These are phyloP conservation scores for Polyporus tsugae DNA, from an alignment of 1,284 basidiomycete species.

Conservation along the genomic window DNA sequence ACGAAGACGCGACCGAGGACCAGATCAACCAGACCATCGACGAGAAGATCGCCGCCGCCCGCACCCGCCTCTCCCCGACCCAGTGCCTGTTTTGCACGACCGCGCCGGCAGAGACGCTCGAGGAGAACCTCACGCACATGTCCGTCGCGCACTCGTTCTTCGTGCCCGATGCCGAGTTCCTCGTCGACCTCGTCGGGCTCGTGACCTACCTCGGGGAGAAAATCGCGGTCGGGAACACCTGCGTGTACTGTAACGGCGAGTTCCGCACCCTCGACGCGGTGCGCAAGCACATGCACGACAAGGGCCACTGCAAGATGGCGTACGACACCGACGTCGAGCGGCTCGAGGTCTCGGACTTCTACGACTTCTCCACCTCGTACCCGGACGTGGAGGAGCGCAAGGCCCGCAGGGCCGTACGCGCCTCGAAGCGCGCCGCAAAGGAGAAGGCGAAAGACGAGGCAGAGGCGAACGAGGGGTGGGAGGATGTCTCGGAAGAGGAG, in stretches of 20 bases:
- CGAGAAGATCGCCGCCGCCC: slow-evolving; percentile 80
- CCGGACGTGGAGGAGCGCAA: slow-evolving; percentile 58
- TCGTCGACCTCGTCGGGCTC: slow-evolving; percentile 86
- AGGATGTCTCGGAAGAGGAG: slow-evolving; percentile 60
- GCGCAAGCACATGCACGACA: slow-evolving; percentile 93
- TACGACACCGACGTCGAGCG: slow-evolving; percentile 86
- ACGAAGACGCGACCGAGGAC: slow-evolving; percentile 57
- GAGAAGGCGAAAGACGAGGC: slow-evolving; percentile 48
- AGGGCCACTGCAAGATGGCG: slow-evolving; percentile 95
- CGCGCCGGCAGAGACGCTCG: slow-evolving; percentile 52
- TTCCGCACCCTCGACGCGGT: slow-evolving; percentile 87
- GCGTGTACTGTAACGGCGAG: slow-evolving; percentile 91
- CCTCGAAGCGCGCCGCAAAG: slow-evolving; percentile 37
- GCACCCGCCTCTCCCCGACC: slow-evolving; percentile 65
- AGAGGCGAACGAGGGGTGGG: slow-evolving; percentile 66
- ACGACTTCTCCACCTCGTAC: slow-evolving; percentile 90
- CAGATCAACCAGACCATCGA: slow-evolving; percentile 70
- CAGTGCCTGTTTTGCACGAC: slow-evolving; percentile 91
- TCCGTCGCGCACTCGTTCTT: slow-evolving; percentile 91
- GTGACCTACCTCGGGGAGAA: slow-evolving; percentile 93
- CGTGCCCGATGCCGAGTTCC: slow-evolving; percentile 93
- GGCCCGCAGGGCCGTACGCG: slow-evolving; percentile 43
- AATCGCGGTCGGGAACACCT: slow-evolving; percentile 91
- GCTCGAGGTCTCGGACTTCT: slow-evolving; percentile 92
- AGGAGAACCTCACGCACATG: slow-evolving; percentile 90